Evolutionary conservation across 345 rosid genomes (phyloP), one percentile per base, ranked within the genome.

Genomic region (Firmiana major): DNA sequence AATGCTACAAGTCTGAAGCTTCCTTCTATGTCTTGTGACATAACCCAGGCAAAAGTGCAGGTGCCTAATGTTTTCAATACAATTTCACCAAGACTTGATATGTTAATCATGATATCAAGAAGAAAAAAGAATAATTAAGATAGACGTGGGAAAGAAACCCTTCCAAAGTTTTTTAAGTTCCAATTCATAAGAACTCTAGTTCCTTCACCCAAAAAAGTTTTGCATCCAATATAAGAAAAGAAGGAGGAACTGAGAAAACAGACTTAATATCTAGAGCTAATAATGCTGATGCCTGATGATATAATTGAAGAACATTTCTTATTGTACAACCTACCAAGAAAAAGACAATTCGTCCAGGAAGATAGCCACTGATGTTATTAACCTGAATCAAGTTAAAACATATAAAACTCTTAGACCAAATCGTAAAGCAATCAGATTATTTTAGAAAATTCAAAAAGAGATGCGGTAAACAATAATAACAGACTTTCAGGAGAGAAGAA

Each of bases 361-460:
- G 97, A 85, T 97, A 97, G 78, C 99, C 99, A 75, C 98, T 92
- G 79, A 97, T 97, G 78, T 97, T 94, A 85, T 97, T 97, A 79
- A 94, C 96, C 98, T 97, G 90, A 81, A 81, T 36, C 78, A 81
- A 75, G 26, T 60, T 40, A 28, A 71, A 11, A 42, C 34, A 55
- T 65, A 78, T 22, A 26, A 62, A 79, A 65, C 42, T 55, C 76
- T 69, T 70, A 19, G 15, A 17, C 75, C 69, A 77, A 34, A 60
- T 19, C 16, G 49, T 10, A 54, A 55, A 63, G 16, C 46, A 36
- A 57, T 55, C 58, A 48, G 10, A 71, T 65, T 19, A 77, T 31
- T 21, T 9, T 11, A n/a, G 31, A 12, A 67, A n/a, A 31, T 36
- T 60, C 74, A 62, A 26, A 57, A 17, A 58, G 60, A 62, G 49